Percentiles rank a stretch among this genome's conserved stretches.
Conservation (phyloP, 331 rosid genomes). For the Phaseolus coccineus region DNA sequence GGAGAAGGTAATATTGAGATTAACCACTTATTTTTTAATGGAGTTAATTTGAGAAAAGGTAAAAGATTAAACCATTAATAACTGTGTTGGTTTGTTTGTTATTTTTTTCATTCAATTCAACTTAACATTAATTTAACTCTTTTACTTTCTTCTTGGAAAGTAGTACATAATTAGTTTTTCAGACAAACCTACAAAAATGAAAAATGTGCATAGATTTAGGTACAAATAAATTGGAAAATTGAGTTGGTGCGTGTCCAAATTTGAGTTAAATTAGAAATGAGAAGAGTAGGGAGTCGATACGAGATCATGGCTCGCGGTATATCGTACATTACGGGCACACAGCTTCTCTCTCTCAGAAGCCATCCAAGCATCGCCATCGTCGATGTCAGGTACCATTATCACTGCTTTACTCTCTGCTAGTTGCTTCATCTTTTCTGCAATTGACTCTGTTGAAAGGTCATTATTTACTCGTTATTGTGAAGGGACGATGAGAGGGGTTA, state of each 20-base stretch:
- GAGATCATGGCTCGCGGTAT: conserved; percentile 69
- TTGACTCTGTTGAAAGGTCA: neutral
- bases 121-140: too few relatives aligned
- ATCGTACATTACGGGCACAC: conserved; percentile 77
- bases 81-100: too few relatives aligned
- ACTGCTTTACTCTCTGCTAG: too few relatives aligned
- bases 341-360: conserved; percentile 76
- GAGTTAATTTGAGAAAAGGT: too few relatives aligned
- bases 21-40: too few relatives aligned
- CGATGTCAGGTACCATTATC: conserved; percentile 62
- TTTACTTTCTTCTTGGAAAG: too few relatives aligned
- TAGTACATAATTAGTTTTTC: too few relatives aligned
- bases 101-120: too few relatives aligned
- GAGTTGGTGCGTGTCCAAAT: neutral
- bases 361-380: conserved; percentile 76
- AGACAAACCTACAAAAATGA: too few relatives aligned
- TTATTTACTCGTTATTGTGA: neutral
- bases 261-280: neutral
- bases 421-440: too few relatives aligned
- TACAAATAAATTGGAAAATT: neutral
- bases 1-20: too few relatives aligned
- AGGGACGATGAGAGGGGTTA: conserved; percentile 89
- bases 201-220: neutral
- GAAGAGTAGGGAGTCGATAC: neutral
- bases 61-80: too few relatives aligned